phyloP scores from a whole-genome alignment of 305 asterid species.

The Rubia peregrina region DNA sequence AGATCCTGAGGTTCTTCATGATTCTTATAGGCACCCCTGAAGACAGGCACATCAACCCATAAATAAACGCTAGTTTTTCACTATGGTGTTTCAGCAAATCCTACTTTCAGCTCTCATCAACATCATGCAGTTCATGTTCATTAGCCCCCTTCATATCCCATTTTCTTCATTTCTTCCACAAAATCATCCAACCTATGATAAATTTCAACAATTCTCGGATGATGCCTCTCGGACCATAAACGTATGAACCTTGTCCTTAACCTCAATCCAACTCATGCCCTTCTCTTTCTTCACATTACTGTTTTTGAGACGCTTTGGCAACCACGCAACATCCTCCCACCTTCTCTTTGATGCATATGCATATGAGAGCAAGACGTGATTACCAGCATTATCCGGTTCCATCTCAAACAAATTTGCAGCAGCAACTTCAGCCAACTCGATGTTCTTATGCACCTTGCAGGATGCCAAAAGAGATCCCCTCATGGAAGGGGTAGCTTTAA shows the following conservation, averaged over 20 bases:
- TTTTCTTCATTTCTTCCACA: conserved; percentile 43
- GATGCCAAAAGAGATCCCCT: conserved; percentile 86
- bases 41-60: conserved; percentile 62
- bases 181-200: conserved; percentile 47
- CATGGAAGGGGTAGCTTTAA: conserved; percentile 66
- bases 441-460: conserved; percentile 53
- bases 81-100: conserved; percentile 67
- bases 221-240: conserved; percentile 72
- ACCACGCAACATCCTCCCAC: conserved; percentile 68
- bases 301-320: conserved; percentile 56
- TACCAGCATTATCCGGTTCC: conserved; percentile 76
- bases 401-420: conserved; percentile 58
- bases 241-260: conserved; percentile 50
- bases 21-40: conserved; percentile 54
- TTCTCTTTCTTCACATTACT: conserved; percentile 64
- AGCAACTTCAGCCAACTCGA: conserved; percentile 64
- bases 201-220: conserved; percentile 51
- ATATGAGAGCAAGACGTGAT: conserved; percentile 66
- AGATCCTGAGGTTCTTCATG: conserved; percentile 82
- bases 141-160: conserved; percentile 53
- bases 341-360: conserved; percentile 58
- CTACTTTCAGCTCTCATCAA: conserved; percentile 49
- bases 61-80: conserved; percentile 72
- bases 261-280: conserved; percentile 81
- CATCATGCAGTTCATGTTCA: conserved; percentile 69